Evolutionary conservation across 176 grass and related monocot genomes (phyloP), one percentile per base, ranked within the genome.

Genomic region (Themeda triandra): DNA sequence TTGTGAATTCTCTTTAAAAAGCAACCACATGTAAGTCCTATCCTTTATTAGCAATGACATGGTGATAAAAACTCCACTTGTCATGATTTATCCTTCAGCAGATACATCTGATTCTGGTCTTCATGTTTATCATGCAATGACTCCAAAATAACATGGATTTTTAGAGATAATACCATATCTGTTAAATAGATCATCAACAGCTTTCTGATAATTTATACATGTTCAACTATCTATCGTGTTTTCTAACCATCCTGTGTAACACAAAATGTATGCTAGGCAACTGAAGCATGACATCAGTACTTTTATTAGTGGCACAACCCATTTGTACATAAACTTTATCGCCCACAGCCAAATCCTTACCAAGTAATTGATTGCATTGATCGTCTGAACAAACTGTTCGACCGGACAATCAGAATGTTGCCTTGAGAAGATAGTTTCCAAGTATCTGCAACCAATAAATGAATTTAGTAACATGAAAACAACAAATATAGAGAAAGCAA

Each of bases 371-470:
- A 98, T 94, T 72, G 64, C 74, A 63, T 73, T 64, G 41, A 95
- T 79, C 30, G 69, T 63, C 46, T 95, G 83, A 79, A 83, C 68
- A 84, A 98, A 83, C 63, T 98, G 87, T 59, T 88, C 77, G 0
- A 93, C 44, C 10, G 93, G 75, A 71, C 89, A 88, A 72, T 53
- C 82, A 80, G 84, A 81, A 36, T 53, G 87, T 85, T 92, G 82
- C 69, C 80, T 85, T 76, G 89, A 91, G 51, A 94, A 87, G 69
- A 95, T 37, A 66, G 54, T 85, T 77, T 95, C 87, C 87, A 98
- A 80, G 80, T 98, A 98, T 79, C 96, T 98, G 93, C 25, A 46
- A 64, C 71, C 37, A 92, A 84, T 86, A 35, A 87, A 39, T 29
- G 70, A 85, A 56, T 79, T 59, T 58, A 35, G 10, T 51, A 78